These are phyloP conservation scores for Pelargonium myrrhifolium DNA, from an alignment of 441 rosid species.

Conservation along the genomic window DNA sequence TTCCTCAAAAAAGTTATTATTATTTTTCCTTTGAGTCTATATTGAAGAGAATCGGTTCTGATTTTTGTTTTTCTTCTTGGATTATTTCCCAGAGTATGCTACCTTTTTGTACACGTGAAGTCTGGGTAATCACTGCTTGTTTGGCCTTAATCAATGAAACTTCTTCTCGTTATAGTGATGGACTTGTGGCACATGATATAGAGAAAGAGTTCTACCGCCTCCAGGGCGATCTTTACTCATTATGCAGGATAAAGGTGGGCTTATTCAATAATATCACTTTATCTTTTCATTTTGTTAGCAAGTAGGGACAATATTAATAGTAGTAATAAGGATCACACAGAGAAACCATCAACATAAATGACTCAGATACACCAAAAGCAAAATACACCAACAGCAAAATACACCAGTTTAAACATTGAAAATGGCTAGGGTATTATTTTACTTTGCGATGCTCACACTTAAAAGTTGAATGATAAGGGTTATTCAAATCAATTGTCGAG, in stretches of 20 bases:
- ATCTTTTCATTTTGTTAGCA: too few species aligned
- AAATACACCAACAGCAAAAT: too few species aligned
- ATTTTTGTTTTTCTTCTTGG: constrained; percentile 20
- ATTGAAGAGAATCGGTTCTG: constrained; percentile 19
- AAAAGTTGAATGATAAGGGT: not conserved
- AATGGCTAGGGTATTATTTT: not conserved
- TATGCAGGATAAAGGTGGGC: constrained; percentile 80
- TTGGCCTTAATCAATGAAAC: constrained; percentile 65
- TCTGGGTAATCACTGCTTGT: constrained; percentile 96
- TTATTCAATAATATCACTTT: not conserved
- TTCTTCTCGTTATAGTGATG: constrained; percentile 59
- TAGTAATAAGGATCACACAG: too few species aligned
- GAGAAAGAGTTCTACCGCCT: constrained; percentile 93
- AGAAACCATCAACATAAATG: too few species aligned
- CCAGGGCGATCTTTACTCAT: constrained; percentile 91
- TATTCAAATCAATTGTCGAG: constrained; percentile 10
- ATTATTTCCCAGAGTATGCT: constrained; percentile 45
- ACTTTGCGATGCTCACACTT: not conserved
- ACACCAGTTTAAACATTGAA: too few species aligned
- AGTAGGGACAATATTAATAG: too few species aligned
- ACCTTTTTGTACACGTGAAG: constrained; percentile 92
- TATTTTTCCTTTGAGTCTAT: constrained; percentile 8
- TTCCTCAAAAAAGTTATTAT: not conserved
- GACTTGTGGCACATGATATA: constrained; percentile 58
- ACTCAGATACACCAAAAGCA: too few species aligned